Conservation (phyloP, 2,329 filamentous ascomycete species). For the Calcarisporium arbuscula region DNA sequence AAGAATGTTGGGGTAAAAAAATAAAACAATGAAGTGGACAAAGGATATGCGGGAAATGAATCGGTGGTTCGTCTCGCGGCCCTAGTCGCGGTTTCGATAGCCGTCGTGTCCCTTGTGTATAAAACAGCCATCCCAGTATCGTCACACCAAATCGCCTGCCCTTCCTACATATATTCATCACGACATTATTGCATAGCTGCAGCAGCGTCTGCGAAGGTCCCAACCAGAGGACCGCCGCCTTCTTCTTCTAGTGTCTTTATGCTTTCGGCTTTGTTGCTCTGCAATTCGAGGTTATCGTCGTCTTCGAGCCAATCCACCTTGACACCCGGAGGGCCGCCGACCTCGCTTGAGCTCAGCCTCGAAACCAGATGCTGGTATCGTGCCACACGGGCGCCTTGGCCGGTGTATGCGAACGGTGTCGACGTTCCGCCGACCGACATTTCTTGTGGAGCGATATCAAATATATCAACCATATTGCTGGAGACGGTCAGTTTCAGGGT, state of each 20-base stretch:
- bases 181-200: conserved; percentile 40
- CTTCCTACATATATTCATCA: too few relatives aligned
- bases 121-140: too few relatives aligned
- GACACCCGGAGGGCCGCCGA: conserved; percentile 32
- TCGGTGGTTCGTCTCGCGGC: too few relatives aligned
- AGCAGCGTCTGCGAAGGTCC: conserved; percentile 55
- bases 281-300: conserved; percentile 41
- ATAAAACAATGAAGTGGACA: too few relatives aligned
- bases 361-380: conserved; percentile 58
- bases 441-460: conserved; percentile 54
- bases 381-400: conserved; percentile 48
- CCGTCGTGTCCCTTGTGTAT: too few relatives aligned
- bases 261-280: conserved; percentile 28
- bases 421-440: conserved; percentile 26
- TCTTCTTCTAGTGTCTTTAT: conserved; percentile 27
- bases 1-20: too few relatives aligned
- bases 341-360: conserved; percentile 45
- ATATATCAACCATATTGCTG: conserved; percentile 63
- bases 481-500: conserved; percentile 7
- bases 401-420: conserved; percentile 41
- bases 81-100: too few relatives aligned
- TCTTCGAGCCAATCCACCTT: conserved; percentile 51
- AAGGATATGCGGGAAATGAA: too few relatives aligned
- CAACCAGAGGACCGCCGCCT: conserved; percentile 41
- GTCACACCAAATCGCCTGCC: too few relatives aligned